Evolutionary conservation across 768 basidiomycete genomes (phyloP).

Genomic region (Leccinum sublutescens): DNA sequence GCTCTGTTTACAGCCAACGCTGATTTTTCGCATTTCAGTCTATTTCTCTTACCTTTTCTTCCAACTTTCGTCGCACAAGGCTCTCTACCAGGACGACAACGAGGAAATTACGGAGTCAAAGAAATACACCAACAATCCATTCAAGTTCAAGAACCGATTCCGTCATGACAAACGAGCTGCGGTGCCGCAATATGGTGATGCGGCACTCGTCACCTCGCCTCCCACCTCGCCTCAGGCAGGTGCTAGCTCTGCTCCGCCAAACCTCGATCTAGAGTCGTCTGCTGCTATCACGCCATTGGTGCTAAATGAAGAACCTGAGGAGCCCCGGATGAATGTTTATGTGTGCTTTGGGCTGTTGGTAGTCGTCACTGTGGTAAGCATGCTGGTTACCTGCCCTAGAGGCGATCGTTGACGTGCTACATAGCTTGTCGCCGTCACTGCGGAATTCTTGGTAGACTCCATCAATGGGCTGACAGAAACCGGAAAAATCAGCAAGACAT

Average conservation of each 20-base stretch:
- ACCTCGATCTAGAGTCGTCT: conserved; percentile 13
- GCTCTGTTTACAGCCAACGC: neutral
- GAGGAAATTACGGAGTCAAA: conserved; percentile 38
- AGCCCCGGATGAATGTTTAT: conserved; percentile 52
- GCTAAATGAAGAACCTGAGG: conserved; percentile 36
- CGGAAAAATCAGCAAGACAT: conserved; percentile 67
- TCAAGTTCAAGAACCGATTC: conserved; percentile 22
- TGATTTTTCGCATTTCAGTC: conserved; percentile 40
- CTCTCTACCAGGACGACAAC: conserved; percentile 54
- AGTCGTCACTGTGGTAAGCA: conserved; percentile 59
- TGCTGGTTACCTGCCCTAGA: neutral
- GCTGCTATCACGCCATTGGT: neutral
- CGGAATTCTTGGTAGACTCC: conserved; percentile 73
- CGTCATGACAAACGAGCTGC: conserved; percentile 11
- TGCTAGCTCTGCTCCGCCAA: neutral
- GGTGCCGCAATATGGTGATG: conserved; percentile 3
- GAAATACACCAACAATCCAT: conserved; percentile 44
- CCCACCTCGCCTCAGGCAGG: neutral
- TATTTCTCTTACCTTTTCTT: conserved; percentile 76
- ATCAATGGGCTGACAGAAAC: conserved; percentile 67
- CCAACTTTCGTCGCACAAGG: conserved; percentile 75
- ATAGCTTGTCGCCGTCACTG: conserved; percentile 55
- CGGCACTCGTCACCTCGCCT: conserved; percentile 6
- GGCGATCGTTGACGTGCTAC: neutral
- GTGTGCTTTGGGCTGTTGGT: conserved; percentile 54